phyloP scores from a whole-genome alignment of 176 grass and related monocot genomes.

The Chrysopogon serrulatus region DNA sequence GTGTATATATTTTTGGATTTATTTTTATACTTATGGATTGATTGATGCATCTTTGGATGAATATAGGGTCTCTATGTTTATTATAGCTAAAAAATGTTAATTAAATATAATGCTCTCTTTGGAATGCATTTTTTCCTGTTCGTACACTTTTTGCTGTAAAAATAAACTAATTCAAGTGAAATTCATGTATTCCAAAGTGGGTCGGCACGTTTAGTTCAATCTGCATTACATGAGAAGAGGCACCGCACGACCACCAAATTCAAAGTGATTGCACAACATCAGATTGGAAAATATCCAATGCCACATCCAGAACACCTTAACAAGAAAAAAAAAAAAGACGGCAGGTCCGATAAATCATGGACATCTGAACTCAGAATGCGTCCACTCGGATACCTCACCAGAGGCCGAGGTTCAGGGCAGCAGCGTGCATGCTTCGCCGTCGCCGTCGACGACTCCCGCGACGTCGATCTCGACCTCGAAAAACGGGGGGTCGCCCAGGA shows the following conservation, averaged over 20 bases:
- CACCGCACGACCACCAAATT: neutral
- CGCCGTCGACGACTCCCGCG: neutral
- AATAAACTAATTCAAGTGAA: too few species aligned
- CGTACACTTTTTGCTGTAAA: too few species aligned
- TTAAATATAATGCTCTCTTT: too few species aligned
- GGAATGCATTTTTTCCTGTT: too few species aligned
- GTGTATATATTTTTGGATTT: too few species aligned
- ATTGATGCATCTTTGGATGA: too few species aligned
- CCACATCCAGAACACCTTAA: too few species aligned
- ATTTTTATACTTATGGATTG: too few species aligned
- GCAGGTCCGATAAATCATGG: neutral
- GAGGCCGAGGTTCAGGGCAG: neutral
- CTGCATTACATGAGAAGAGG: neutral
- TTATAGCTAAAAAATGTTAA: too few species aligned
- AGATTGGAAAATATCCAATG: neutral
- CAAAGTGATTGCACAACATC: neutral
- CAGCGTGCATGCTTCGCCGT: neutral
- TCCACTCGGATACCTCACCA: neutral
- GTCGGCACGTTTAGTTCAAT: neutral
- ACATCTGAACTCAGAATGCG: neutral
- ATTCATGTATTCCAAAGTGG: too few species aligned
- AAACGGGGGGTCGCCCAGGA: neutral
- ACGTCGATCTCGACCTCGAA: neutral
- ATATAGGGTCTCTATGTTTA: too few species aligned
- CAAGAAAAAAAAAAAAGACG: too few species aligned